Evolutionary conservation across 225 moss, liverwort and hornwort species (phyloP), one percentile per base, ranked within the genome.

Genomic region (Sphagnum contortum): DNA sequence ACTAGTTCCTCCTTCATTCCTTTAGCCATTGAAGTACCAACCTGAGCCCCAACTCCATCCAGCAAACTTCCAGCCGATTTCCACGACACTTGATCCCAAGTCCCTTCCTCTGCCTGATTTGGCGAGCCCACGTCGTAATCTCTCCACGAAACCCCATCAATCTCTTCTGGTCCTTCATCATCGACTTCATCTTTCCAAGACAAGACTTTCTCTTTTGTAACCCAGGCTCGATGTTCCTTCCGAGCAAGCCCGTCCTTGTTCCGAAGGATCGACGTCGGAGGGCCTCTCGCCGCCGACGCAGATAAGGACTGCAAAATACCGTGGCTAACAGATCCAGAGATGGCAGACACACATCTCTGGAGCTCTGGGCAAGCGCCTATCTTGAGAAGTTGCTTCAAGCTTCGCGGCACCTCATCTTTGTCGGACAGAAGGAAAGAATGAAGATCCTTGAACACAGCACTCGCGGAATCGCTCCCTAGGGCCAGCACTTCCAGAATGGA

Each of bases 381-480:
- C 61, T 91, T 93, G 51, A 93, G 72, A 55, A 93, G 72, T 72
- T 98, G 98, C 74, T 80, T 93, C 3, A 98, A 60, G 62, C 80
- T 78, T 64, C 68, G 82, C 4, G 98, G 93, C 2, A 93, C 91
- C 69, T 91, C 91, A 57, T 93, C 87, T 13, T 78, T 68, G 6
- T 88, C 71, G 0, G 98, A 89, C 8, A 78, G 71, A 66, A 98
- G 80, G 66, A 91, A 93, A 4, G 77, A 44, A n/a, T 81, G 82
- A 55, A 98, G 77, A 61, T 98, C 98, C 44, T 69, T 72, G 70
- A 83, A 78, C 48, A 98, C 61, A 3, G 84, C 51, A 9, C 83
- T 75, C 12, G 77, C 75, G 29, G 90, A 74, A 62, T 84, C 75
- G 67, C 89, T 86, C 67, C 93, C 91, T 56, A 76, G 75, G 4